Conservation (phyloP, 2,329 filamentous ascomycete species). For the Xylariaceae sp. region DNA sequence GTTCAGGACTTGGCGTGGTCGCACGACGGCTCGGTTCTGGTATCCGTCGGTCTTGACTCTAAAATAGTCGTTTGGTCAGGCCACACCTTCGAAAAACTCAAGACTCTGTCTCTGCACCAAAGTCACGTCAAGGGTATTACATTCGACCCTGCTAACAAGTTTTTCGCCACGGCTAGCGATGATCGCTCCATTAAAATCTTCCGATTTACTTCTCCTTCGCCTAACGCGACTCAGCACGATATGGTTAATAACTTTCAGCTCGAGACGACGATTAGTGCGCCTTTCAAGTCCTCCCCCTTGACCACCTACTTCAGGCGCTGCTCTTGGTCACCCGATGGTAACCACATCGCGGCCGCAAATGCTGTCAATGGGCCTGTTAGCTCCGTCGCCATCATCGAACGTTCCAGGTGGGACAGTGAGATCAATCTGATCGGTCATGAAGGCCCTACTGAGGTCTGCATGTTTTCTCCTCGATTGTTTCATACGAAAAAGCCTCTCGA, state of each 20-base stretch:
- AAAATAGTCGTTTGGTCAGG: conserved; percentile 99
- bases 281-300: conserved; percentile 85
- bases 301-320: conserved; percentile 96
- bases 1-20: conserved; percentile 98
- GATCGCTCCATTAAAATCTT: conserved; percentile 96
- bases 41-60: conserved; percentile 93
- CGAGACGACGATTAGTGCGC: conserved; percentile 81
- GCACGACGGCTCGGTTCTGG: conserved; percentile 87
- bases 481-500: conserved; percentile 61
- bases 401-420: conserved; percentile 88
- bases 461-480: conserved; percentile 91
- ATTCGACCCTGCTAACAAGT: conserved; percentile 98
- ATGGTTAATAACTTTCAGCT: conserved; percentile 95
- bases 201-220: conserved; percentile 82
- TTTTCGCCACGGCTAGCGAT: conserved; percentile 96
- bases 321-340: conserved; percentile 96
- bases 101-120: conserved; percentile 86
- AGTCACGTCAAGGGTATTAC: conserved; percentile 98
- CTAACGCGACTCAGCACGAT: conserved; percentile 90
- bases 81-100: conserved; percentile 95
- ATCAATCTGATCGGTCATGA: conserved; percentile 98
- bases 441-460: conserved; percentile 92
- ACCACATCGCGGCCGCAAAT: conserved; percentile 94
- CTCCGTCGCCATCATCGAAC: conserved; percentile 92
- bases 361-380: conserved; percentile 96